These are phyloP conservation scores for Solanum piurae DNA, from an alignment of 257 asterid genomes.

Conservation along the genomic window DNA sequence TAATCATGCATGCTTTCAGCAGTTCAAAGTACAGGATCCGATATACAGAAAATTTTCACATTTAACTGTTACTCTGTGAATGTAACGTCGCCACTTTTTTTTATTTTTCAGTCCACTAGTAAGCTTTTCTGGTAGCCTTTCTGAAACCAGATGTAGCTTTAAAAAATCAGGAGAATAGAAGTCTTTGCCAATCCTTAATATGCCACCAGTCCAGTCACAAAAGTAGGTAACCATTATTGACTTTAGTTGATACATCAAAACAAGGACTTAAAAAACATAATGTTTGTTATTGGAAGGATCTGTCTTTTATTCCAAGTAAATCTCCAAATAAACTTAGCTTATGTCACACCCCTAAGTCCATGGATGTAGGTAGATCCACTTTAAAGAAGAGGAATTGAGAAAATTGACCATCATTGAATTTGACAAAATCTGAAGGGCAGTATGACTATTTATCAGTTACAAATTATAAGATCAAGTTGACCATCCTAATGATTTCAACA, in stretches of 20 bases:
- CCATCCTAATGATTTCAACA: background rate
- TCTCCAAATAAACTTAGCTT: background rate
- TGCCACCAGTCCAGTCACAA: background rate
- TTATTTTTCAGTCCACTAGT: background rate
- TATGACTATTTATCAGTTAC: background rate
- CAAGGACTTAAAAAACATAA: background rate
- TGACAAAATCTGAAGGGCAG: background rate
- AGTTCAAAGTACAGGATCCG: background rate
- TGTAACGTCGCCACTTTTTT: background rate
- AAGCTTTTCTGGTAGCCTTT: background rate
- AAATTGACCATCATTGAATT: background rate
- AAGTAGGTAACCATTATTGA: background rate
- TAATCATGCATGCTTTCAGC: background rate
- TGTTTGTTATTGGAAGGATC: background rate
- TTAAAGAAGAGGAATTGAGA: background rate
- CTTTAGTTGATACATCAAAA: background rate
- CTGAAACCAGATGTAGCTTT: background rate
- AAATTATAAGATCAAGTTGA: background rate
- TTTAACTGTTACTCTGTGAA: background rate
- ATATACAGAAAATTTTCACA: background rate
- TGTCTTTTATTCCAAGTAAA: background rate
- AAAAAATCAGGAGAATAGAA: background rate
- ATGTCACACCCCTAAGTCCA: background rate
- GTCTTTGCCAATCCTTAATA: background rate
- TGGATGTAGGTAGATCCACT: background rate